Evolutionary conservation across 176 grass and related monocot genomes (phyloP), one percentile per base, ranked within the genome.

Genomic region (Phyllostachys edulis): DNA sequence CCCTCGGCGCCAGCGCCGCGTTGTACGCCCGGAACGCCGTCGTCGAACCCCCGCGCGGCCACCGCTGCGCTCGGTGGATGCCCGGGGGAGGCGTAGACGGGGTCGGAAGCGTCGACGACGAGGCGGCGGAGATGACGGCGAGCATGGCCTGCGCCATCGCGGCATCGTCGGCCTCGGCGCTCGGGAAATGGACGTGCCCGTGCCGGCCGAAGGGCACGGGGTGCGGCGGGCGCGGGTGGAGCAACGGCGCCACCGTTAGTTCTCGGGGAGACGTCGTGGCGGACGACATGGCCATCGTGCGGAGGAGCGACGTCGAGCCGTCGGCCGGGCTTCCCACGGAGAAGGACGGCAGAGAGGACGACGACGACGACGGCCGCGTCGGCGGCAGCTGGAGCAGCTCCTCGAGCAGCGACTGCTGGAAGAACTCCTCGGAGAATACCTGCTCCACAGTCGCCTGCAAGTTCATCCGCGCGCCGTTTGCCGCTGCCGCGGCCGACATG

Each of bases 351-450:
- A 85, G 26, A 10, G 88, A 93, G 52, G 91, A 93, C 0, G 91
- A 88, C 0, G 91, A 79, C 3, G 85, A 90, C 11, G 81, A 87
- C 0, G 93, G 89, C 61, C 75, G 23, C 65, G 89, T 89, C 6
- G 76, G 86, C 14, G 87, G 84, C 0, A 83, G 38, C 2, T 87
- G 85, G 77, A 89, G 69, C 2, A 84, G 87, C 16, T 94, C 90
- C 41, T 80, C 88, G 12, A 89, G 41, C 9, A 87, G 64, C 9
- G 87, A 83, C 13, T 92, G 85, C 44, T 94, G 89, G 54, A 92
- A 87, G 81, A 96, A 99, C 34, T 90, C 89, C 80, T 99, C 89
- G 9, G 85, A 87, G 86, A 99, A 96, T 5, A 96, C 90, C 59
- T 94, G 96, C 3, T 88, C 83, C 18, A 94, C 9, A 41, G 39